phyloP scores from a whole-genome alignment of 768 basidiomycete species.

The Lyophyllum shimeji region DNA sequence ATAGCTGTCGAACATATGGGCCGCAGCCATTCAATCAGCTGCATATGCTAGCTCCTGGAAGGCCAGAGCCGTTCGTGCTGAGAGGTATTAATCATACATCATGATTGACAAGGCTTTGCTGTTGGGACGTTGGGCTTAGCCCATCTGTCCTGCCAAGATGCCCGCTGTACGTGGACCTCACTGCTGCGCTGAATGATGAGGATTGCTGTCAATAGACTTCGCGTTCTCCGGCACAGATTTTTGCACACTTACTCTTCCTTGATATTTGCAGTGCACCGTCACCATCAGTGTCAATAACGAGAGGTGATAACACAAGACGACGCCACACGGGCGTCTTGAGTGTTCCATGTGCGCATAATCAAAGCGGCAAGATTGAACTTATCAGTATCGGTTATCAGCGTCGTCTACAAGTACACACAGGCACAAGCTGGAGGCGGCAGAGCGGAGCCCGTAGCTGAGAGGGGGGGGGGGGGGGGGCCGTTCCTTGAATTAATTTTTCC shows the following conservation, averaged over 20 bases:
- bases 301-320: not conserved
- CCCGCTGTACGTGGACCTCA: not conserved
- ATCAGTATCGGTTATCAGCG: not conserved
- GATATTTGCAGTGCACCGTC: not conserved
- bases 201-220: not conserved
- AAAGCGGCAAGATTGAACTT: not conserved
- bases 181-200: not conserved
- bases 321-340: not conserved
- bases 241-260: not conserved
- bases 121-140: no score
- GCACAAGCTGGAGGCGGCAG: not conserved
- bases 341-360: not conserved
- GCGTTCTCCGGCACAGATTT: not conserved
- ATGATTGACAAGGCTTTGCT: no score
- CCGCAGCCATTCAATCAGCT: no score
- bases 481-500: not conserved
- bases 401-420: not conserved
- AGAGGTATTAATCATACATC: not conserved
- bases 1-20: no score
- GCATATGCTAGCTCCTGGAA: not conserved
- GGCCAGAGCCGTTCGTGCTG: not conserved
- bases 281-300: not conserved
- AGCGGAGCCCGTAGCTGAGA: no score
- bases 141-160: not conserved
- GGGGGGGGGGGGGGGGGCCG: no score